phyloP scores from a whole-genome alignment of 768 basidiomycete genomes.

The Xanthoconium stramineum region DNA sequence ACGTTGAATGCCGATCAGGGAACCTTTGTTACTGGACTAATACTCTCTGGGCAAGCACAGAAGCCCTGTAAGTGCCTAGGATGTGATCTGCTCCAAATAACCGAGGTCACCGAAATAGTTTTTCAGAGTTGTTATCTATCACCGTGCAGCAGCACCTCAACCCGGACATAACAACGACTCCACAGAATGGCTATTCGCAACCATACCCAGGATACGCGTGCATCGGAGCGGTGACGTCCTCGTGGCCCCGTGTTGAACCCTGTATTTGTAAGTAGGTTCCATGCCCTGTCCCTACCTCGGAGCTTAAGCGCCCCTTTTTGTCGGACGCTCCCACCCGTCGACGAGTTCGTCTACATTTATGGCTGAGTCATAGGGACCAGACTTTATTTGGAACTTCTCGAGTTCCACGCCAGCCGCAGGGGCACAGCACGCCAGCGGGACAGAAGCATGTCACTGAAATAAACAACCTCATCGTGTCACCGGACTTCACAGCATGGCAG shows the following conservation, averaged over 20 bases:
- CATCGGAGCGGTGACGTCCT: conserved; percentile 6
- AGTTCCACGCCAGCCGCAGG: conserved; percentile 7
- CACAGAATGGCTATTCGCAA: background rate
- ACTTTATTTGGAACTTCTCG: conserved; percentile 9
- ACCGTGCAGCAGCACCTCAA: background rate
- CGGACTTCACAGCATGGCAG: conserved; percentile 22
- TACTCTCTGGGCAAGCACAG: conserved; percentile 4
- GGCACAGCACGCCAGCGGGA: conserved; percentile 23
- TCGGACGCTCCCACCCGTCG: conserved; percentile 5
- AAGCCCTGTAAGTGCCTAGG: background rate
- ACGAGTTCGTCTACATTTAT: conserved; percentile 1
- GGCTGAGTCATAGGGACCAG: background rate
- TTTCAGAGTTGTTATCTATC: background rate
- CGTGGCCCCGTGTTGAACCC: conserved; percentile 15
- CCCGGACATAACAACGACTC: background rate
- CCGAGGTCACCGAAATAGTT: no score
- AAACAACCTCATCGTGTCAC: conserved; percentile 15
- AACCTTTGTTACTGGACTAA: conserved; percentile 2
- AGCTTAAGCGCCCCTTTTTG: conserved; percentile 35
- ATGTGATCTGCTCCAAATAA: background rate
- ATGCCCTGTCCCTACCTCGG: conserved; percentile 22
- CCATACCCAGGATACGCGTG: background rate
- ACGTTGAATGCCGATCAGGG: conserved; percentile 6
- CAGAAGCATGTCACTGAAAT: conserved; percentile 9
- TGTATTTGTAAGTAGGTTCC: conserved; percentile 16